phyloP scores from a whole-genome alignment of 148 eudicot species.

The Euryodendron excelsum region DNA sequence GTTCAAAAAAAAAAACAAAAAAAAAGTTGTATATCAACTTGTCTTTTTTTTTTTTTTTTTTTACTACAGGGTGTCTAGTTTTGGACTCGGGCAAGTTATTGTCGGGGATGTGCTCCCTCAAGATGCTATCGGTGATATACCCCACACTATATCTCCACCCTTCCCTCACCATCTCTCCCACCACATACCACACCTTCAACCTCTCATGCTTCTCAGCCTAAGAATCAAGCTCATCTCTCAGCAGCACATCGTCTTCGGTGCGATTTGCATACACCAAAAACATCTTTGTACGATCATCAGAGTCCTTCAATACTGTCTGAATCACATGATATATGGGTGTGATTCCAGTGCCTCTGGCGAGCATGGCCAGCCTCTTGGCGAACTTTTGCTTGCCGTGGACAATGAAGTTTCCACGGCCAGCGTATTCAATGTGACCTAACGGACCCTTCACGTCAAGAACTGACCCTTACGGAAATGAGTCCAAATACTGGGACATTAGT shows the following conservation, averaged over 20 bases:
- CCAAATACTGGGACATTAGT: slow-evolving; percentile 69
- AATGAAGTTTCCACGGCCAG: slow-evolving; percentile 60
- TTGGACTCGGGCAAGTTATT: too few relatives aligned
- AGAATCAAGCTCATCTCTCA: slow-evolving; percentile 71
- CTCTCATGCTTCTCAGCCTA: slow-evolving; percentile 63
- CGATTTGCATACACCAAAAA: slow-evolving; percentile 78
- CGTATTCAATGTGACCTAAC: slow-evolving; percentile 83
- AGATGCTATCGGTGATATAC: slow-evolving; percentile 45
- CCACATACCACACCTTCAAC: slow-evolving; percentile 90
- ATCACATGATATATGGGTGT: slow-evolving; percentile 90
- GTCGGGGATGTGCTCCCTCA: slow-evolving; percentile 70
- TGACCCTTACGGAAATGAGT: slow-evolving; percentile 52
- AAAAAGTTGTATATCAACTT: too few relatives aligned
- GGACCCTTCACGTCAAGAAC: slow-evolving; percentile 80
- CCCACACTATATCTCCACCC: slow-evolving; percentile 79
- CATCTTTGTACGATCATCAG: slow-evolving; percentile 84
- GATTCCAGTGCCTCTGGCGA: slow-evolving; percentile 91
- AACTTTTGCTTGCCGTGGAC: slow-evolving; percentile 71
- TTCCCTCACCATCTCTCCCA: slow-evolving; percentile 42
- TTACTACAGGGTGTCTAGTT: too few relatives aligned
- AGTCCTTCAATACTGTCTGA: slow-evolving; percentile 74
- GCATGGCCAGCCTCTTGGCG: slow-evolving; percentile 75
- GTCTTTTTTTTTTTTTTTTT: too few relatives aligned
- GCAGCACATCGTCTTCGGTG: slow-evolving; percentile 73
- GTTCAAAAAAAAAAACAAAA: too few relatives aligned